Conservation (phyloP, 345 rosid species). For the Populus davidiana region DNA sequence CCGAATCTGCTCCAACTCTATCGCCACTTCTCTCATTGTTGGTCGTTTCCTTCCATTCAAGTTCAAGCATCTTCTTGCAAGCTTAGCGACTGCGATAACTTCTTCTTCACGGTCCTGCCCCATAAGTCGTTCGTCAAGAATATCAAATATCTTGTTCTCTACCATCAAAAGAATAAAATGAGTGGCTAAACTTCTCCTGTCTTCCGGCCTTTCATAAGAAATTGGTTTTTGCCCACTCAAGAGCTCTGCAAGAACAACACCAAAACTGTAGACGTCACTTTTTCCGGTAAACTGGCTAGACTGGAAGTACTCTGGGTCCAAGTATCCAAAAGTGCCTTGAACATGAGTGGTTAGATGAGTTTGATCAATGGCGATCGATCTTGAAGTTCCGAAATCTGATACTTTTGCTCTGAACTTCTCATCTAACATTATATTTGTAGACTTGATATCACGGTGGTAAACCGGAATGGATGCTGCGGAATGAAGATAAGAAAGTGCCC, state of each 20-base stretch:
- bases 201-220: too few species aligned
- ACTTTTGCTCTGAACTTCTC: slow-evolving; percentile 18
- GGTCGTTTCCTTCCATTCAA: slow-evolving; percentile 10
- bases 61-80: slow-evolving; percentile 14
- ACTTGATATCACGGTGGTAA: slow-evolving; percentile 16
- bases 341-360: slow-evolving; percentile 3
- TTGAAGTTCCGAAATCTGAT: slow-evolving; percentile 23
- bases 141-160: not conserved
- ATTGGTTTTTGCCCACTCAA: too few species aligned
- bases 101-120: not conserved
- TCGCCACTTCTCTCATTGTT: slow-evolving; percentile 16
- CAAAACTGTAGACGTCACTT: slow-evolving; percentile 21
- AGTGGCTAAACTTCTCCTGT: too few species aligned
- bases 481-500: slow-evolving; percentile 18
- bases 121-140: slow-evolving; percentile 8
- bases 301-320: too few species aligned
- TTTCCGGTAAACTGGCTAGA: too few species aligned
- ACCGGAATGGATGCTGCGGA: slow-evolving; percentile 13
- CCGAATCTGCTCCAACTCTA: not conserved
- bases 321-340: too few species aligned
- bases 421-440: slow-evolving; percentile 23
- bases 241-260: slow-evolving; percentile 9
- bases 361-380: slow-evolving; percentile 9
- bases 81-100: slow-evolving; percentile 1
- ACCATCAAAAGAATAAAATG: too few species aligned